Evolutionary conservation across 2,329 filamentous ascomycete genomes (phyloP).

Genomic region (Chaetomium sp.): DNA sequence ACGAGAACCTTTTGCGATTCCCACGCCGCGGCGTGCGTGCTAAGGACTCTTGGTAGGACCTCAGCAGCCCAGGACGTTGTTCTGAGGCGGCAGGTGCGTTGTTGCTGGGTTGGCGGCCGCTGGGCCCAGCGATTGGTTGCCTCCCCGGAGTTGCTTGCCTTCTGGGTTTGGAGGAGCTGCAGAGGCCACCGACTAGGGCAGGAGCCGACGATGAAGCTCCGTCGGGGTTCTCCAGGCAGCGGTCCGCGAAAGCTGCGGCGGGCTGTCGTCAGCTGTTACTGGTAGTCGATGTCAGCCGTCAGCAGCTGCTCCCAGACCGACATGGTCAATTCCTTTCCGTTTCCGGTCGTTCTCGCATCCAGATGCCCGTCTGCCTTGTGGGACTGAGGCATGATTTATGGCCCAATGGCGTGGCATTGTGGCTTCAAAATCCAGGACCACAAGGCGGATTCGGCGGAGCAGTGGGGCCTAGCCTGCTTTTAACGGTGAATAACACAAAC

Average conservation of each 20-base stretch:
- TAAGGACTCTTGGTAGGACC: slow-evolving; percentile 19
- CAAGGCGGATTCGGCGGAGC: not conserved
- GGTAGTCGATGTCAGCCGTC: too few relatives aligned
- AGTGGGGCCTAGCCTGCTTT: not conserved
- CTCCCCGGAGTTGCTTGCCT: slow-evolving; percentile 12
- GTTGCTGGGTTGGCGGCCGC: slow-evolving; percentile 8
- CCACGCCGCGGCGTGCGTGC: slow-evolving; percentile 11
- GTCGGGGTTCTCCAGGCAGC: too few relatives aligned
- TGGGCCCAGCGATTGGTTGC: slow-evolving; percentile 21
- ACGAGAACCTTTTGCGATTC: not conserved
- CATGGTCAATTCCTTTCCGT: not conserved
- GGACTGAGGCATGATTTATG: not conserved
- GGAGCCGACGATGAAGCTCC: too few relatives aligned
- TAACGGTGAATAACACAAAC: not conserved
- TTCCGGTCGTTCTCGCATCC: not conserved
- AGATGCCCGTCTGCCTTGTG: not conserved
- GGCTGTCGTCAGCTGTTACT: too few relatives aligned
- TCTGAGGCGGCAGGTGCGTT: slow-evolving; percentile 13
- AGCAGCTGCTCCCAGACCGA: not conserved
- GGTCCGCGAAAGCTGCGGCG: too few relatives aligned
- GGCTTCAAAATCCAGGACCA: not conserved
- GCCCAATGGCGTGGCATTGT: not conserved
- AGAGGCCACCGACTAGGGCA: not conserved
- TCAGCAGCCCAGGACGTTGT: not conserved
- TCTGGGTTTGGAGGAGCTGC: not conserved